Evolutionary conservation across 2,329 filamentous ascomycete species (phyloP).

Genomic region (Ceratocystis lukuohia): DNA sequence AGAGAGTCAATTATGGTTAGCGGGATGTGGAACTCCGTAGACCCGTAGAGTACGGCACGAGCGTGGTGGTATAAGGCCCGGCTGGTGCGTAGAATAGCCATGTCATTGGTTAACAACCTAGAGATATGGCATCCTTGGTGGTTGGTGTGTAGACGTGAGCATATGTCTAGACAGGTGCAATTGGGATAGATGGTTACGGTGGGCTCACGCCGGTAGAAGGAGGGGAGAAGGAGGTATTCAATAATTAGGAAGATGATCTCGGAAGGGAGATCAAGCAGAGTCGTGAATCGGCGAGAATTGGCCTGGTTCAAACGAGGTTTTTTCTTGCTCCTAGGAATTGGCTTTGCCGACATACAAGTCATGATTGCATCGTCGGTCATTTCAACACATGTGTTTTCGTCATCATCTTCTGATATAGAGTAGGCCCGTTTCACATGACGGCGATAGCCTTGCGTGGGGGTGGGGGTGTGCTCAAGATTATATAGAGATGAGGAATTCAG

Average conservation of each 20-base stretch:
- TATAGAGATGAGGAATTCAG: not conserved
- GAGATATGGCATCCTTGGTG: slow-evolving; percentile 27
- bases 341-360: not conserved
- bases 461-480: not conserved
- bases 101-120: not conserved
- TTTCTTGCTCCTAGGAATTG: not conserved
- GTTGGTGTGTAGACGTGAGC: slow-evolving; percentile 24
- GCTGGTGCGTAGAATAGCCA: slow-evolving; percentile 30
- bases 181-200: slow-evolving; percentile 28
- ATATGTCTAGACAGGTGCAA: slow-evolving; percentile 25
- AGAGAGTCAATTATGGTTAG: slow-evolving; percentile 20
- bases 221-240: slow-evolving; percentile 10
- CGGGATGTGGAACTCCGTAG: slow-evolving; percentile 36
- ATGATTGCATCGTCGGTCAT: slow-evolving; percentile 3
- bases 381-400: not conserved
- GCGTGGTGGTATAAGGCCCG: slow-evolving; percentile 28
- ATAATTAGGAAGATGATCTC: slow-evolving; percentile 15
- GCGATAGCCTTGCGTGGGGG: not conserved
- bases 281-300: not conserved
- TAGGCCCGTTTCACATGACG: not conserved
- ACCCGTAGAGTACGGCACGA: slow-evolving; percentile 32
- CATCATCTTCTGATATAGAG: not conserved
- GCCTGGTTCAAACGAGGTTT: not conserved
- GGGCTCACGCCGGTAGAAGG: slow-evolving; percentile 20
- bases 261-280: slow-evolving; percentile 11